Evolutionary conservation across 768 basidiomycete species (phyloP).

Genomic region (Phylloporus sp.): DNA sequence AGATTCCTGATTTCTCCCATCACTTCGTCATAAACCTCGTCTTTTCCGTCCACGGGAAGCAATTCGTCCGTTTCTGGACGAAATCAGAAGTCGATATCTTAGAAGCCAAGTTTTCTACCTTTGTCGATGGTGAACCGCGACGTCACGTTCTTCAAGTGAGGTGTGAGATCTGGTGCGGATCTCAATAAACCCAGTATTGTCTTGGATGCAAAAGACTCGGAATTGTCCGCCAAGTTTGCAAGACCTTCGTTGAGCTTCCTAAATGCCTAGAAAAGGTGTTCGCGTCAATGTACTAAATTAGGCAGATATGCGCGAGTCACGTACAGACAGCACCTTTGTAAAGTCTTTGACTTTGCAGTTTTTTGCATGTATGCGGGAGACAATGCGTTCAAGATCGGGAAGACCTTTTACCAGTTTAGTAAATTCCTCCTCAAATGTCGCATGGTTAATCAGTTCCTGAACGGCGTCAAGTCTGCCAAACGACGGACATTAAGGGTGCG

Average conservation of each 20-base stretch:
- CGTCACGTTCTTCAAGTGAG: conserved; percentile 68
- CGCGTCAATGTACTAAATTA: conserved; percentile 1
- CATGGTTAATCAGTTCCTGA: conserved; percentile 79
- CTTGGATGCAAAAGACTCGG: conserved; percentile 71
- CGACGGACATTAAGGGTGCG: conserved; percentile 14
- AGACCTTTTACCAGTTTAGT: conserved; percentile 70
- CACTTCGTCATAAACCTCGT: conserved; percentile 77
- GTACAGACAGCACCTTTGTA: conserved; percentile 70
- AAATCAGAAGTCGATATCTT: conserved; percentile 19
- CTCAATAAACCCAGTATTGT: conserved; percentile 72
- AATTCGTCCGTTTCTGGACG: conserved; percentile 60
- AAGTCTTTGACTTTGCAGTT: conserved; percentile 87
- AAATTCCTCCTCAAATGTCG: conserved; percentile 73
- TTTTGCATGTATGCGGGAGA: conserved; percentile 93
- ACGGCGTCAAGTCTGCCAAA: conserved; percentile 82
- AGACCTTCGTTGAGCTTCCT: conserved; percentile 67
- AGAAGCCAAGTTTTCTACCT: conserved; percentile 36
- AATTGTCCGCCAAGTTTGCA: conserved; percentile 51
- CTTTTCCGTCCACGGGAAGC: conserved; percentile 78
- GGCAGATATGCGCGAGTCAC: conserved; percentile 10
- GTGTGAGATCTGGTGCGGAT: conserved; percentile 72
- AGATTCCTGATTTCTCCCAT: conserved; percentile 63
- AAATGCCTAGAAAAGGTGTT: conserved; percentile 55
- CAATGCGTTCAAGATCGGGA: conserved; percentile 89
- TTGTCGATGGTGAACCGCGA: conserved; percentile 59